Evolutionary conservation across 2,329 filamentous ascomycete species (phyloP).

Genomic region (Capronia americana): DNA sequence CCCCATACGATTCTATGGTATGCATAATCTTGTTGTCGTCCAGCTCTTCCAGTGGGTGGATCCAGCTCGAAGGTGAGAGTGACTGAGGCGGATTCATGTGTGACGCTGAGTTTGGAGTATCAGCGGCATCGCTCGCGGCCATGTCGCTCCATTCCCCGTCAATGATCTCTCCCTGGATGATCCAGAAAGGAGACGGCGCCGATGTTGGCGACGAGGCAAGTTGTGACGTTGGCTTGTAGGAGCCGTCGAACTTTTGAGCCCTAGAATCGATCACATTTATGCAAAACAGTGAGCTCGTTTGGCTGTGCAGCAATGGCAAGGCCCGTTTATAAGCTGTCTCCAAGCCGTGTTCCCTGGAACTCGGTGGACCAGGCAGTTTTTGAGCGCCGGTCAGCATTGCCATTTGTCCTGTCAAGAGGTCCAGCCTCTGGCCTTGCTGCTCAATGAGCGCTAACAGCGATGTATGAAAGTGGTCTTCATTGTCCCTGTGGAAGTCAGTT

Average conservation of each 20-base stretch:
- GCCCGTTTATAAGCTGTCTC: conserved; percentile 10
- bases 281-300: conserved; percentile 14
- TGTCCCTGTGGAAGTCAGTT: conserved; percentile 4
- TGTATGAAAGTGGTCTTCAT: conserved; percentile 3
- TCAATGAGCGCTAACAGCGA: conserved; percentile 16
- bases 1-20: conserved; percentile 12
- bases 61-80: conserved; percentile 10
- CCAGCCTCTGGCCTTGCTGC: conserved; percentile 12
- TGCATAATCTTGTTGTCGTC: conserved; percentile 16
- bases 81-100: conserved; percentile 7
- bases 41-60: conserved; percentile 13
- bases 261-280: conserved; percentile 15
- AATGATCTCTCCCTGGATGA: conserved; percentile 14
- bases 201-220: conserved; percentile 8
- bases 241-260: conserved; percentile 3
- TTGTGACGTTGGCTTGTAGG: conserved; percentile 11
- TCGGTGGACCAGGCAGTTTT: conserved; percentile 8
- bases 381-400: conserved; percentile 10
- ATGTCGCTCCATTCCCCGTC: conserved; percentile 14
- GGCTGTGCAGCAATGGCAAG: conserved; percentile 12
- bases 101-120: conserved; percentile 5
- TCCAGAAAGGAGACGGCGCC: conserved; percentile 13
- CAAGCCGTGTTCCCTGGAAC: conserved; percentile 6
- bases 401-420: conserved; percentile 14
- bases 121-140: conserved; percentile 4